A percentile compares a stretch with the other conserved stretches of the same genome.
Conservation (phyloP, 2,329 filamentous ascomycete species). For the Diplodia intermedia region DNA sequence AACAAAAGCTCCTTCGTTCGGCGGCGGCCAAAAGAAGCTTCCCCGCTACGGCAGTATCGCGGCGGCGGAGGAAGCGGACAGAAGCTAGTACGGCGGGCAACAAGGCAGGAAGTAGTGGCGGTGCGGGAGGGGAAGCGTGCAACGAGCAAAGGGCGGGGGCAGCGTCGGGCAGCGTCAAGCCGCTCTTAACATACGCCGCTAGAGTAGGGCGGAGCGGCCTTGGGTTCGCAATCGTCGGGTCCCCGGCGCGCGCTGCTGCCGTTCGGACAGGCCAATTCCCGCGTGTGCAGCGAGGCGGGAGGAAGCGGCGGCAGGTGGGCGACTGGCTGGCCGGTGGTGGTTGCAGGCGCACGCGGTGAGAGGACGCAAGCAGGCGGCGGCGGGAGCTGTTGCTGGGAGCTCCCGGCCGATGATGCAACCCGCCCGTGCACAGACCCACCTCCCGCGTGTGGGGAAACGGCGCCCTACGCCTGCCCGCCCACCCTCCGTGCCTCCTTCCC, state of each 20-base stretch:
- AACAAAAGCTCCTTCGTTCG: not conserved
- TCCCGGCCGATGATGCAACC: constrained; percentile 25
- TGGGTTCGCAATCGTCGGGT: not conserved
- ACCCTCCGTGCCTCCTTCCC: not conserved
- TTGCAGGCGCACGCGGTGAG: not conserved
- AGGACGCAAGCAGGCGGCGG: not conserved
- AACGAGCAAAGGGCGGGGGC: constrained; percentile 16
- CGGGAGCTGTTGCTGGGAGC: constrained; percentile 3
- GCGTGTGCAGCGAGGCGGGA: too few species aligned
- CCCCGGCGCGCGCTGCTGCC: not conserved
- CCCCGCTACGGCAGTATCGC: constrained; percentile 15
- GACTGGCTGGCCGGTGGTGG: not conserved
- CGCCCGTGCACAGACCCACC: constrained; percentile 1
- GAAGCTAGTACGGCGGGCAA: constrained; percentile 5
- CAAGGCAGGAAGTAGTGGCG: not conserved
- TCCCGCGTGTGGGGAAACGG: constrained; percentile 26
- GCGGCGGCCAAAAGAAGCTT: constrained; percentile 19
- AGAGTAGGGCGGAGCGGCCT: not conserved
- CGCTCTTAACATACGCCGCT: constrained; percentile 20
- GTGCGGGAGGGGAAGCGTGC: constrained; percentile 3
- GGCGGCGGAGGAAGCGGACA: not conserved
- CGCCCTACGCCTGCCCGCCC: not conserved
- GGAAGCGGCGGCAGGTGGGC: constrained; percentile 1
- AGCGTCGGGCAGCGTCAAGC: constrained; percentile 3
- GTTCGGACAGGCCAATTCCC: too few species aligned